Percentiles rank a stretch among this genome's conserved stretches.
phyloP scores from a whole-genome alignment of 495 filamentous ascomycete genomes.

The Neurospora sp. region DNA sequence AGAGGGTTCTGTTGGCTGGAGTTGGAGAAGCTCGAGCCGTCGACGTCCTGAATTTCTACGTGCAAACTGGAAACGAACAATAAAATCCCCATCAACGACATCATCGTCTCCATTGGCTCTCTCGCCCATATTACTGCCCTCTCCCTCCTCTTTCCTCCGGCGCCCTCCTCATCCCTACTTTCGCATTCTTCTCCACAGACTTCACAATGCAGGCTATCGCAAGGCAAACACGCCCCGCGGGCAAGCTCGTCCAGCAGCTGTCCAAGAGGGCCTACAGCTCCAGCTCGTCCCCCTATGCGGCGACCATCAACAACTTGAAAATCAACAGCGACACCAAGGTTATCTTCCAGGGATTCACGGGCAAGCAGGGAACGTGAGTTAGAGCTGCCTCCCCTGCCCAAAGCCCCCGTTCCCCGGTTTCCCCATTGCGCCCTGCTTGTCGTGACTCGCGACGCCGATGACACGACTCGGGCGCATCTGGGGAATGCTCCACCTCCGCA shows the following conservation, averaged over 20 bases:
- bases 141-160: not conserved
- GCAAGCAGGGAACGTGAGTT: conserved; percentile 96
- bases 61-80: not conserved
- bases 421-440: conserved; percentile 5
- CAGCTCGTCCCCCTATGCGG: conserved; percentile 58
- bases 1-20: not conserved
- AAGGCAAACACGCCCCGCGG: conserved; percentile 36
- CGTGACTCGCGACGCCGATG: conserved; percentile 8
- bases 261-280: conserved; percentile 61
- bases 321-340: conserved; percentile 90
- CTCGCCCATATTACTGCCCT: not conserved
- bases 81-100: not conserved
- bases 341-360: conserved; percentile 95
- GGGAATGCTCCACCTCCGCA: not conserved
- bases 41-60: not conserved
- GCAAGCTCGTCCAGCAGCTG: conserved; percentile 32
- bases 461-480: not conserved
- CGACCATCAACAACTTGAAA: conserved; percentile 81
- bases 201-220: conserved; percentile 36
- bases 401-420: not conserved
- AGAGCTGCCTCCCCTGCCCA: not conserved
- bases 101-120: not conserved
- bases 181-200: conserved; percentile 3
- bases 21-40: not conserved
- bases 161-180: not conserved